Percentiles rank a stretch among this genome's conserved stretches.
phyloP scores from a whole-genome alignment of 805 yeast species.

The Wickerhamomyces ciferrii region DNA sequence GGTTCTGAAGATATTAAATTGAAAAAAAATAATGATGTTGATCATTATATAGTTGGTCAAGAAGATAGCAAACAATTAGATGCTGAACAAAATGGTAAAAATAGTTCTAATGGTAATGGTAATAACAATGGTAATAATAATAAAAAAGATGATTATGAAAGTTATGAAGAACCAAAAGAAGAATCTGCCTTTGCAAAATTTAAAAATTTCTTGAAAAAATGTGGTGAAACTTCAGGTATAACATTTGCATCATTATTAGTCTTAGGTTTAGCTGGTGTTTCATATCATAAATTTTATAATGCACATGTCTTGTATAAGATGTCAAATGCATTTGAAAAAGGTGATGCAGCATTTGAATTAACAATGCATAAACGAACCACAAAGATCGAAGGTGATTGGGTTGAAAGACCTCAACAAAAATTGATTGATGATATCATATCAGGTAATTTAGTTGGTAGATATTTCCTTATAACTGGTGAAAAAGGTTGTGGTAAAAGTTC shows the following conservation, averaged over 20 bases:
- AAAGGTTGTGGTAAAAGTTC: constrained; percentile 87
- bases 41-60: not conserved
- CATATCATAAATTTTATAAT: constrained; percentile 61
- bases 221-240: constrained; percentile 64
- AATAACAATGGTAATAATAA: constrained; percentile 7
- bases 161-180: constrained; percentile 6
- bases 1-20: constrained; percentile 14
- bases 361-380: constrained; percentile 43
- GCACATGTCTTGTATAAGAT: constrained; percentile 59
- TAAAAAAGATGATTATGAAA: constrained; percentile 7
- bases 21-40: constrained; percentile 1
- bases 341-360: constrained; percentile 59
- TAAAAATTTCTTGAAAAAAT: constrained; percentile 26
- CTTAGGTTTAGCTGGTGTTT: constrained; percentile 66
- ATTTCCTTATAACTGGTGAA: constrained; percentile 72
- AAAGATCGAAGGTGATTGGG: constrained; percentile 48
- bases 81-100: not conserved
- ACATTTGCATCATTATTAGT: constrained; percentile 65
- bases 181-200: constrained; percentile 12
- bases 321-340: constrained; percentile 58
- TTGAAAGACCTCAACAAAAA: constrained; percentile 62
- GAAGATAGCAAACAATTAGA: not conserved
- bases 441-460: constrained; percentile 64
- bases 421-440: constrained; percentile 57
- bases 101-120: constrained; percentile 1